phyloP scores from a whole-genome alignment of 129 eudicot genomes.

The Flaveria brownii region DNA sequence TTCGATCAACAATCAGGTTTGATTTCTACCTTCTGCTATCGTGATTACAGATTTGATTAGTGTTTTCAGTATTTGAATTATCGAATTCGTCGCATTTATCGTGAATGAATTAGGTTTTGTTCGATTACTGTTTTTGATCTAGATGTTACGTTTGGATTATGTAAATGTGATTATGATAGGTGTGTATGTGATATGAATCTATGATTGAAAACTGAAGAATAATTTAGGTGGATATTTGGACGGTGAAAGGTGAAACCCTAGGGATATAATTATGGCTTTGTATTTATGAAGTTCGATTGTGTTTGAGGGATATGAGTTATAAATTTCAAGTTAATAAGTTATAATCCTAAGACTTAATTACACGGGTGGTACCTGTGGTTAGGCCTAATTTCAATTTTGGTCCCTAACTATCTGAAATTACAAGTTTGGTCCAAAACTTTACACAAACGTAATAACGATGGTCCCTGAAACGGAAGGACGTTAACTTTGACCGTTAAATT shows the following conservation, averaged over 20 bases:
- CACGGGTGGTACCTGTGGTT: no score
- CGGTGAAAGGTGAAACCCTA: slow-evolving; percentile 23
- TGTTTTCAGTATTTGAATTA: background rate
- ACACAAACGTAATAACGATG: no score
- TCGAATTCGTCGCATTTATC: slow-evolving; percentile 4
- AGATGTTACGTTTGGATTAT: background rate
- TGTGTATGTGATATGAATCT: slow-evolving; percentile 16
- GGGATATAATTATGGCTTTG: background rate
- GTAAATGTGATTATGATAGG: slow-evolving; percentile 2
- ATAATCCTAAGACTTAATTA: background rate
- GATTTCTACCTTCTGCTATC: background rate
- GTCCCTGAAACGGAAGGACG: no score
- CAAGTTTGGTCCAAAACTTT: no score
- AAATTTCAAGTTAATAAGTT: background rate
- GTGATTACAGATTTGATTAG: background rate
- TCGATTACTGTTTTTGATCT: background rate
- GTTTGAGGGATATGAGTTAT: background rate
- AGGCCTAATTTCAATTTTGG: no score
- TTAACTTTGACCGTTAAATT: no score
- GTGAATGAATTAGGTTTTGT: slow-evolving; percentile 22
- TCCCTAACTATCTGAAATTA: no score
- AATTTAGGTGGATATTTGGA: slow-evolving; percentile 19
- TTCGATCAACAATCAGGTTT: slow-evolving; percentile 22
- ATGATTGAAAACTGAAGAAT: slow-evolving; percentile 5
- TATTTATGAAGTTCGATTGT: background rate